These are phyloP conservation scores for Phylloporus arenicola DNA, from an alignment of 768 basidiomycete species.

Conservation along the genomic window DNA sequence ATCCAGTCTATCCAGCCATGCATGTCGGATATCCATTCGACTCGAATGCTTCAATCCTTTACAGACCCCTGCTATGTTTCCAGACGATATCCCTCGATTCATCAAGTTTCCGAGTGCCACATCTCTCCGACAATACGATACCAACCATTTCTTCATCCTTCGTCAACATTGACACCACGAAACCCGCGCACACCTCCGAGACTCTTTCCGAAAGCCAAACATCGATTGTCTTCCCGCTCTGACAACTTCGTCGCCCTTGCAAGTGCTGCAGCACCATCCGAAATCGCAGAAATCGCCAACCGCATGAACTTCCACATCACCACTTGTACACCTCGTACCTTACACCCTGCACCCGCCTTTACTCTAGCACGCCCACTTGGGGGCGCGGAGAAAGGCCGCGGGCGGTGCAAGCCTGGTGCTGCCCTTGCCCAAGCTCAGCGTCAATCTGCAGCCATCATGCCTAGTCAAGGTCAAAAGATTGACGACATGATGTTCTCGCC, in stretches of 20 bases:
- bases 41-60: neutral
- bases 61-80: neutral
- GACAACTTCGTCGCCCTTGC: neutral
- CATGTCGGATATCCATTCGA: neutral
- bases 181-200: neutral
- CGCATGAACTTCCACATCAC: neutral
- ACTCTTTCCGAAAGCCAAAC: neutral
- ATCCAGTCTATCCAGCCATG: neutral
- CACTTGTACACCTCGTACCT: neutral
- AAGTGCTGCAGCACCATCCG: neutral
- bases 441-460: slow-evolving; percentile 64
- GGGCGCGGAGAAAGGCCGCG: neutral
- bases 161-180: neutral
- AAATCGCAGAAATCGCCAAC: neutral
- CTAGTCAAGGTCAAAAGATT: slow-evolving; percentile 62
- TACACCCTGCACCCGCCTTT: neutral
- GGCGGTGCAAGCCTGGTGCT: slow-evolving; percentile 57
- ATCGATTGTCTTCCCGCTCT: neutral
- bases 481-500: neutral
- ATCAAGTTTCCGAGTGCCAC: neutral
- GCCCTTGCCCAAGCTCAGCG: slow-evolving; percentile 76
- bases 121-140: neutral
- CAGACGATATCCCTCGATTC: neutral
- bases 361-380: neutral
- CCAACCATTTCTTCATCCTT: neutral